phyloP scores from a whole-genome alignment of 2,329 filamentous ascomycete species.

The Alternaria postmessia region DNA sequence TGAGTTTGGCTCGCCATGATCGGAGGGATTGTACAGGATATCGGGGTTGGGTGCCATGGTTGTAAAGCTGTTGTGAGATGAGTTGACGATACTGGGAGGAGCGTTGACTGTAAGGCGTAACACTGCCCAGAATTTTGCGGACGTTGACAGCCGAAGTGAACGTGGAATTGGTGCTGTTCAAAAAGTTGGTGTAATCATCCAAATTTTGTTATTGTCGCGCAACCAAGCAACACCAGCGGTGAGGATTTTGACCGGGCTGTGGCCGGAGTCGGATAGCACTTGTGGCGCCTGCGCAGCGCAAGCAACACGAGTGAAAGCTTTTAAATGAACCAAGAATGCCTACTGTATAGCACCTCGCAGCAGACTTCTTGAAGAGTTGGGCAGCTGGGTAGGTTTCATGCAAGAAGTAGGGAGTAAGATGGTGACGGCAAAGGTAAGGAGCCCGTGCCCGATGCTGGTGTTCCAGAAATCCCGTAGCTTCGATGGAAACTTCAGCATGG shows the following conservation, averaged over 20 bases:
- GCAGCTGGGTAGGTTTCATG: neutral
- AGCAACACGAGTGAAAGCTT: neutral
- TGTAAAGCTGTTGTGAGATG: neutral
- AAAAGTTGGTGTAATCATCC: neutral
- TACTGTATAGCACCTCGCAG: neutral
- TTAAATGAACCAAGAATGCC: neutral
- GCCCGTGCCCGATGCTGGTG: slow-evolving; percentile 15
- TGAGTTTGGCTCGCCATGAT: slow-evolving; percentile 10
- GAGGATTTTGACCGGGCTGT: slow-evolving; percentile 19
- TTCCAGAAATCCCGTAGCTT: slow-evolving; percentile 21
- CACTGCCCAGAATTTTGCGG: neutral
- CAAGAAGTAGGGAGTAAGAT: slow-evolving; percentile 7
- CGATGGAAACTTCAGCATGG: slow-evolving; percentile 14
- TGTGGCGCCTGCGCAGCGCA: slow-evolving; percentile 5
- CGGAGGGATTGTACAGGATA: slow-evolving; percentile 8
- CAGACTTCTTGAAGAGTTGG: neutral
- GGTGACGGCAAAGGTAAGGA: slow-evolving; percentile 12
- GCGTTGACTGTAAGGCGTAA: neutral
- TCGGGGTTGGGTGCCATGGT: slow-evolving; percentile 16
- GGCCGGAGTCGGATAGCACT: slow-evolving; percentile 6
- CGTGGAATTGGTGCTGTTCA: neutral
- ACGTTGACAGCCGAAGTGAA: neutral
- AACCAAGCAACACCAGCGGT: slow-evolving; percentile 7
- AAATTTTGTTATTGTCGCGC: slow-evolving; percentile 12
- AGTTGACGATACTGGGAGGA: neutral